Base-by-base conservation (phyloP, 352 stramenopile species). In the Phytophthora pisi region DNA sequence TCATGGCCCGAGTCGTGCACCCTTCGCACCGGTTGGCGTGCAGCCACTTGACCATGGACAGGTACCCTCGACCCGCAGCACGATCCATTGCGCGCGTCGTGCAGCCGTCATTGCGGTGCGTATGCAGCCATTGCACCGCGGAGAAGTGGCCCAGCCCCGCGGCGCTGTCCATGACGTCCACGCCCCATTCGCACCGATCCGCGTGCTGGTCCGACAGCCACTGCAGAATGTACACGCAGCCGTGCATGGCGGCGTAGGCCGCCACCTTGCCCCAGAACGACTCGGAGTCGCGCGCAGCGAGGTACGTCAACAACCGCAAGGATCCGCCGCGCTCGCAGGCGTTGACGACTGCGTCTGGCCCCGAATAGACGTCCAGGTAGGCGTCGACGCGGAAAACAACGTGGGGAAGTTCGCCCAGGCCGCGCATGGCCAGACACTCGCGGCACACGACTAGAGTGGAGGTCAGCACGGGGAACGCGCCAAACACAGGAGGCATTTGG, bases 201-300 rank as follows among this genome's bases (percentile, higher is more conserved):
- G 31, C 23, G 26, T 67, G 51, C 11, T 18, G 30, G 9, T 61
- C 60, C 43, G 51, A 61, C 8, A 67, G 24, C 61, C 61, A 68
- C 20, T 57, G 42, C 43, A 68, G 26, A 24, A 62, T 51, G 45
- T 67, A 43, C 42, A 67, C 51, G 51, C 56, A 56, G 30, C 51
- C 60, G 60, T 56, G 43, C 31, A 24, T 61, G 23, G 60, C 60
- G 40, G 60, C 42, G 28, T 16, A 42, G 10, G 54, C 40, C 8
- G 59, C 47, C 15, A 49, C 59, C 5, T 55, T 49, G 6, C 59
- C 36, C 42, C 51, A 67, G 28, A 30, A 56, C 16, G 28, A 60
- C 15, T 61, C 7, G 49, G 18, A 31, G n/a, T 67, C 51, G 3
- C 60, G 51, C 2, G 60, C 51, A 31, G 31, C 56, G 18, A 63